Conservation (phyloP, 192 early-diverging fungal species). For the Coemansia sp. region DNA sequence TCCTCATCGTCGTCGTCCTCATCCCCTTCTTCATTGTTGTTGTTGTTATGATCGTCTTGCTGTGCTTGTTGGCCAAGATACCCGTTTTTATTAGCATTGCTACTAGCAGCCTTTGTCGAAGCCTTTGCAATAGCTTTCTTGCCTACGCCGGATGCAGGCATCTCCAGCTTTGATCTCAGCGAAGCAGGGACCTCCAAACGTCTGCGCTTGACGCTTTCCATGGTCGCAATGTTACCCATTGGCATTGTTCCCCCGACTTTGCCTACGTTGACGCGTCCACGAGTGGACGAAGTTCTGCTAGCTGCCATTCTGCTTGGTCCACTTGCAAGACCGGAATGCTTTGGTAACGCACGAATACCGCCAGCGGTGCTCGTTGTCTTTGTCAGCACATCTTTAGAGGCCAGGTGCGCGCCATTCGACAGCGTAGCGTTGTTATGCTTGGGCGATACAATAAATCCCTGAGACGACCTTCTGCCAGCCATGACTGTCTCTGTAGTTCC, state of each 20-base stretch:
- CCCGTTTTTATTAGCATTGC: not conserved
- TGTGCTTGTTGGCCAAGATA: not conserved
- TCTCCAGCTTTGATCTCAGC: not conserved
- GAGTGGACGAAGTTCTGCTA: slow-evolving; percentile 29
- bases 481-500: slow-evolving; percentile 17
- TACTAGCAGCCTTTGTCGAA: not conserved
- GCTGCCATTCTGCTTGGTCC: slow-evolving; percentile 35
- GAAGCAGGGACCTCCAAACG: not conserved
- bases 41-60: no score
- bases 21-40: not conserved
- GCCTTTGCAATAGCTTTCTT: not conserved
- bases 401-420: not conserved
- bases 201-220: slow-evolving; percentile 10
- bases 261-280: slow-evolving; percentile 21
- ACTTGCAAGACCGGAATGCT: slow-evolving; percentile 9
- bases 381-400: not conserved
- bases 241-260: slow-evolving; percentile 1
- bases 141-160: not conserved
- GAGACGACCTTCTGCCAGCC: slow-evolving; percentile 40
- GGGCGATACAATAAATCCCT: slow-evolving; percentile 42
- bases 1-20: slow-evolving; percentile 13
- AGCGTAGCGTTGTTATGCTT: slow-evolving; percentile 18
- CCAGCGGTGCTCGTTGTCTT: not conserved
- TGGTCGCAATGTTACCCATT: not conserved
- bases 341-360: slow-evolving; percentile 12